These are phyloP conservation scores for Amanita exitialis DNA, from an alignment of 768 basidiomycete species.

Conservation along the genomic window DNA sequence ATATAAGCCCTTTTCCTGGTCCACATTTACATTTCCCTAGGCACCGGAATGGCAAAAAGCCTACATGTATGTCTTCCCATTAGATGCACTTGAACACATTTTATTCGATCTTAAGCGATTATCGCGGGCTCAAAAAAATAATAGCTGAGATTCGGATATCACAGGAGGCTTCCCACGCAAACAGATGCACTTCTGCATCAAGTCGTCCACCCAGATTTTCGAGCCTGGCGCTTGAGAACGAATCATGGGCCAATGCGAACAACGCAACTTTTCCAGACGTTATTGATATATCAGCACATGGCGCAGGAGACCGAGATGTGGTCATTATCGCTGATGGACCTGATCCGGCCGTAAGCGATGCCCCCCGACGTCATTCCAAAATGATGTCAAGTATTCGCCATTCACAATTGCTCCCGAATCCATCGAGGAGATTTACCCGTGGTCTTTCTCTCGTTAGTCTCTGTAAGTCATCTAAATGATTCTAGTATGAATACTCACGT, in stretches of 20 bases:
- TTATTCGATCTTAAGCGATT: slow-evolving; percentile 39
- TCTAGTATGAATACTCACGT: neutral
- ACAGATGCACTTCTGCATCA: slow-evolving; percentile 9
- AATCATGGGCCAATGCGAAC: no score
- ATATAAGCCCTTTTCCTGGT: neutral
- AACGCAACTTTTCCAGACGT: neutral
- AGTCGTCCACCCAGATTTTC: slow-evolving; percentile 10
- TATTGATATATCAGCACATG: neutral
- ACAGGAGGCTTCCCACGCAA: slow-evolving; percentile 15
- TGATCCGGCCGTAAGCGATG: neutral
- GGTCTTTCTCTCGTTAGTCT: slow-evolving; percentile 5
- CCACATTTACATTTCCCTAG: slow-evolving; percentile 22
- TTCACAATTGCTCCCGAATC: neutral
- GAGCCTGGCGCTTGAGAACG: slow-evolving; percentile 8
- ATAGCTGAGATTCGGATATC: slow-evolving; percentile 44
- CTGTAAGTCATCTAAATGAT: slow-evolving; percentile 1
- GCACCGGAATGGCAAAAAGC: slow-evolving; percentile 68
- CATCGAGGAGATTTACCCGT: neutral
- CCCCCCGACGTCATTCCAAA: neutral
- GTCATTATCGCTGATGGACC: neutral
- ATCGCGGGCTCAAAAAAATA: slow-evolving; percentile 58
- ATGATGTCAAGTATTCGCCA: neutral
- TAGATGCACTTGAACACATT: slow-evolving; percentile 3
- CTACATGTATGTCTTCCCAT: slow-evolving; percentile 38
- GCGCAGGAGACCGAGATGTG: neutral